Evolutionary conservation across 2,329 filamentous ascomycete genomes (phyloP).

Genomic region (Neofusicoccum cordaticola): DNA sequence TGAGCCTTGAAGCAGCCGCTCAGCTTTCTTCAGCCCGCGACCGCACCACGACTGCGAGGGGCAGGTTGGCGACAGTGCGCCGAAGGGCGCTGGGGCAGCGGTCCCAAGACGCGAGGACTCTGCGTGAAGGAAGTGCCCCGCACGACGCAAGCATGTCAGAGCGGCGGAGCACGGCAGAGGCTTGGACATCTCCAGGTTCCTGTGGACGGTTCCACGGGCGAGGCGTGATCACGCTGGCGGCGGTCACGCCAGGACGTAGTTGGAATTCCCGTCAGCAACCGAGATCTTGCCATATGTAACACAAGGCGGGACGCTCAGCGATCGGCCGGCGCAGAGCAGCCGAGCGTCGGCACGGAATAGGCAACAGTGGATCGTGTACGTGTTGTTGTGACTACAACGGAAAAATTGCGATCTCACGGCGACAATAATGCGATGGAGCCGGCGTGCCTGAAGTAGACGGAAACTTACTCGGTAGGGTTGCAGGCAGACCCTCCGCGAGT

Average conservation of each 20-base stretch:
- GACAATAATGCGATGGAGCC: not conserved
- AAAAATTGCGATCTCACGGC: not conserved
- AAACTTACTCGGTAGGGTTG: not conserved
- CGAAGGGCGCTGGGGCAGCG: not conserved
- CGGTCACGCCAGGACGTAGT: not conserved
- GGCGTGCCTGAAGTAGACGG: not conserved
- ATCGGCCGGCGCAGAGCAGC: not conserved
- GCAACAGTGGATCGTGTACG: slow-evolving; percentile 3
- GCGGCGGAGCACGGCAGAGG: not conserved
- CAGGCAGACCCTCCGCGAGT: not conserved
- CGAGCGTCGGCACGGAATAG: not conserved
- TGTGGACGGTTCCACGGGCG: slow-evolving; percentile 5
- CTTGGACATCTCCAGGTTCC: not conserved
- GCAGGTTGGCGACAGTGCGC: not conserved
- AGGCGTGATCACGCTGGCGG: not conserved
- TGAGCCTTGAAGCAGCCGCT: not conserved
- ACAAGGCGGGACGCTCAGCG: not conserved
- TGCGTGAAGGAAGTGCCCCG: not conserved
- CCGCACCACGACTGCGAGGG: not conserved
- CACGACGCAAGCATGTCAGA: not conserved
- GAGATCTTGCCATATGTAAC: slow-evolving; percentile 11
- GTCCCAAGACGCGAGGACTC: not conserved
- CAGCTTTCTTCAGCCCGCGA: not conserved
- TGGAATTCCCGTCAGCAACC: not conserved
- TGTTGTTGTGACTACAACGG: not conserved